Conservation (phyloP, 2,329 filamentous ascomycete genomes). For the Aureobasidium sp. region DNA sequence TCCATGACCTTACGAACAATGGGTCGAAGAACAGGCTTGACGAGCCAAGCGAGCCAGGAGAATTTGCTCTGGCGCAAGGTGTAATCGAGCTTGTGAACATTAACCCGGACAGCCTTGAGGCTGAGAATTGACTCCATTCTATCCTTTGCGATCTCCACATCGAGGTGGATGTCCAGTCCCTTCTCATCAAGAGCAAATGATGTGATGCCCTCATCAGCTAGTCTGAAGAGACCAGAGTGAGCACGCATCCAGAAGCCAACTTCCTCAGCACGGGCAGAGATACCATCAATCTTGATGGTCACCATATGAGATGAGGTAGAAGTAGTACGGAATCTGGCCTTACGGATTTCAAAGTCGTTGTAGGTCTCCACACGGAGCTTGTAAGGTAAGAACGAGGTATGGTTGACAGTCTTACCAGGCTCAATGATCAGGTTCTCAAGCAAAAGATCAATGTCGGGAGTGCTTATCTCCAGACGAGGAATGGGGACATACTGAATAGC, state of each 20-base stretch:
- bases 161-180: slow-evolving; percentile 78
- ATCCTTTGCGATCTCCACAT: slow-evolving; percentile 75
- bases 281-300: slow-evolving; percentile 70
- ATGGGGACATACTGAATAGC: slow-evolving; percentile 83
- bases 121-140: slow-evolving; percentile 74
- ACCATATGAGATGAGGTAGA: slow-evolving; percentile 60
- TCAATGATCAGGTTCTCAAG: slow-evolving; percentile 88
- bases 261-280: slow-evolving; percentile 78
- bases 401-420: slow-evolving; percentile 75
- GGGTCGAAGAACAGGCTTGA: slow-evolving; percentile 77
- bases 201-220: slow-evolving; percentile 77
- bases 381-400: slow-evolving; percentile 84
- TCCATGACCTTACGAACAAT: slow-evolving; percentile 75
- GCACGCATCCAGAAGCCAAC: slow-evolving; percentile 83
- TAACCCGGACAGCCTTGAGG: slow-evolving; percentile 67
- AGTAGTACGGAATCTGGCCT: slow-evolving; percentile 64
- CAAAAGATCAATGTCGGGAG: slow-evolving; percentile 75
- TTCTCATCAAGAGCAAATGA: slow-evolving; percentile 79
- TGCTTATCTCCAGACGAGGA: slow-evolving; percentile 79
- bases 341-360: slow-evolving; percentile 80
- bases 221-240: slow-evolving; percentile 65
- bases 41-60: slow-evolving; percentile 69
- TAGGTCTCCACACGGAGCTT: slow-evolving; percentile 72
- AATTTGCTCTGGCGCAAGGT: slow-evolving; percentile 67
- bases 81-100: slow-evolving; percentile 83